Base-by-base conservation (phyloP, 805 yeast genomes). In the Candida yuanshanica region DNA sequence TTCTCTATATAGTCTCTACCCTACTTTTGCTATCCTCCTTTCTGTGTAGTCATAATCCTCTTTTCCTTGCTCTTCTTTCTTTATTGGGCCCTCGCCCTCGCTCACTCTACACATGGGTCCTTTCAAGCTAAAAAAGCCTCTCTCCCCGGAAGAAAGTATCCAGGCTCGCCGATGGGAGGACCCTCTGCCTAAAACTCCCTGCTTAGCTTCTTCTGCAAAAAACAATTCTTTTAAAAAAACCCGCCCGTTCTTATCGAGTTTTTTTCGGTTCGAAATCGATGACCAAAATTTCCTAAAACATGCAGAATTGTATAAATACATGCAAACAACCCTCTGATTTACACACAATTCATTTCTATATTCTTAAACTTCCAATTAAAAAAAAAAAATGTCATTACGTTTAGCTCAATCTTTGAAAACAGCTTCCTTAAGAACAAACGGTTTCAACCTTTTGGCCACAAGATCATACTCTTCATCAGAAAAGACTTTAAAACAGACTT, bases 401-500 rank as follows among this genome's bases (percentile, higher is more conserved):
- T 33, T 43, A 14, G 43, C 46, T 5, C 46, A 43, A 38, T 36
- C 43, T 8, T 34, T 38, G 9, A 43, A 33, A 38, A 16, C 37
- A 12, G 27, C 33, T 18, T 7, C 32, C 33, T 24, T 43, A 27
- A 43, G 36, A 26, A 36, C 36, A 39, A 43, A 43, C 29, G 40
- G 46, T 27, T 25, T 43, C 11, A 39, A 39, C 40, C 27, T 43
- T 16, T 16, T 39, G 27, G 55, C 55, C 33, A 42, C 51, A 23
- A 56, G 59, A 55, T 41, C 48, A n/a, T 55, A 55, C 49, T 49
- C 58, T 20, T 41, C 53, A 16, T 37, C 47, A n/a, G 64, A 60
- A 41, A 62, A 77, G 74, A 81, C 96, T 50, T 76, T 93, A 58
- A 93, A 93, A 70, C 95, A 93, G 69, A 82, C 95, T 64, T 90